These are phyloP conservation scores for Cymbopogon flexuosus DNA, from an alignment of 202 grass and related monocot genomes.

Conservation along the genomic window DNA sequence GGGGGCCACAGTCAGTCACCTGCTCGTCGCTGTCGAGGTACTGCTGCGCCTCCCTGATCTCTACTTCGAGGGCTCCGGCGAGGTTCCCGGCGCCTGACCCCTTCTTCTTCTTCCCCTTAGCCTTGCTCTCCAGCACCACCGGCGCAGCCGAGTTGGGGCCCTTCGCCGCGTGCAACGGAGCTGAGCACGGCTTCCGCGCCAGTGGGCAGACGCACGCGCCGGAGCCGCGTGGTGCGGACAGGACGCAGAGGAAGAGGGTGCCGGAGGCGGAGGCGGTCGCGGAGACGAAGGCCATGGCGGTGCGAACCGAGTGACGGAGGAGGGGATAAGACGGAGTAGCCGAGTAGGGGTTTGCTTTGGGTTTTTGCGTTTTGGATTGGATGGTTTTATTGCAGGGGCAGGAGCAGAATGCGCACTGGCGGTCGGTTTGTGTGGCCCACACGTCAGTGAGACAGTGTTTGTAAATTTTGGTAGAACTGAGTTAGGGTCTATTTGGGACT, in stretches of 20 bases:
- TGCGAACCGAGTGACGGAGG: background rate
- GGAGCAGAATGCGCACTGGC: background rate
- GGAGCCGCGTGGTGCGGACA: background rate
- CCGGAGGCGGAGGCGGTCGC: background rate
- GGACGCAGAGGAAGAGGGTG: background rate
- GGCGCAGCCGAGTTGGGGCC: slow-evolving; percentile 20
- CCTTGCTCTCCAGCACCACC: slow-evolving; percentile 43
- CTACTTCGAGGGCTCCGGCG: slow-evolving; percentile 48
- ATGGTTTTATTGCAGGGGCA: background rate
- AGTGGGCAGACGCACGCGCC: background rate
- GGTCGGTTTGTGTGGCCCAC: background rate
- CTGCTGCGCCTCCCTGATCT: slow-evolving; percentile 72
- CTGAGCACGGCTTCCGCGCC: background rate
- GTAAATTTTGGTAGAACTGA: background rate
- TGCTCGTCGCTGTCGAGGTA: slow-evolving; percentile 65
- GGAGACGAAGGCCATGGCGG: slow-evolving; percentile 39
- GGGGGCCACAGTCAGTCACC: slow-evolving; percentile 15
- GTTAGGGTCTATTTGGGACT: too few species aligned
- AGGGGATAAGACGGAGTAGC: slow-evolving; percentile 32
- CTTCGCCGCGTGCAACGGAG: slow-evolving; percentile 30
- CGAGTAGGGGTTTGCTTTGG: slow-evolving; percentile 28
- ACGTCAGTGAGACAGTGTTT: background rate
- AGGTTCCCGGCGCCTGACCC: slow-evolving; percentile 43
- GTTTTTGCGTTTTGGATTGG: slow-evolving; percentile 30
- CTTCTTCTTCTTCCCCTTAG: slow-evolving; percentile 50